Evolutionary conservation across 495 filamentous ascomycete species (phyloP).

Genomic region (Talaromyces proteolyticus): DNA sequence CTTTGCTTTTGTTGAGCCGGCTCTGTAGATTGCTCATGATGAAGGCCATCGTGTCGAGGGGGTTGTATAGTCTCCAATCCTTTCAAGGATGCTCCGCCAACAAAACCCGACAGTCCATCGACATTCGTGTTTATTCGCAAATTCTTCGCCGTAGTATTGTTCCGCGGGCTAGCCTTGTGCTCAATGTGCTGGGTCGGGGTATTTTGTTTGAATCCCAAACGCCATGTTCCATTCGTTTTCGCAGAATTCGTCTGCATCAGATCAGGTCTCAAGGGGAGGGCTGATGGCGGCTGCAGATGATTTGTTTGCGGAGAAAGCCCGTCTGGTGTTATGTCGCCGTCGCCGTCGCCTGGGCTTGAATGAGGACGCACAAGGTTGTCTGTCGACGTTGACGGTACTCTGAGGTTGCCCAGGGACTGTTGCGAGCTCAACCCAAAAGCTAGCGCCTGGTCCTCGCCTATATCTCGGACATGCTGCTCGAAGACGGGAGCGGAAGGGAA

Average conservation of each 20-base stretch:
- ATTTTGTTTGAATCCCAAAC: constrained; percentile 28
- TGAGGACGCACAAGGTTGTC: constrained; percentile 25
- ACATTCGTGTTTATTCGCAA: constrained; percentile 30
- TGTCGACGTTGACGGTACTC: constrained; percentile 18
- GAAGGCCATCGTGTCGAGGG: constrained; percentile 9
- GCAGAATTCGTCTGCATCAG: constrained; percentile 20
- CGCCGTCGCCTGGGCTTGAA: constrained; percentile 27
- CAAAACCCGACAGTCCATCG: constrained; percentile 13
- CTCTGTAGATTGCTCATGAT: constrained; percentile 26
- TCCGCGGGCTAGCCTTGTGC: background rate
- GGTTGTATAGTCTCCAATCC: constrained; percentile 12
- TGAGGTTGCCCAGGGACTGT: constrained; percentile 26
- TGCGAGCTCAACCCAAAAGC: constrained; percentile 8
- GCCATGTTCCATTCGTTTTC: constrained; percentile 32
- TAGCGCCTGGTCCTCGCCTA: constrained; percentile 1
- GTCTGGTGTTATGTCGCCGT: no score
- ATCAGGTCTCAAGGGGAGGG: constrained; percentile 16
- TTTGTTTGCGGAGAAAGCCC: no score
- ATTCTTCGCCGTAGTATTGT: constrained; percentile 10
- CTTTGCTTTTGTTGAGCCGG: constrained; percentile 33
- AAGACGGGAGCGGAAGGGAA: constrained; percentile 12
- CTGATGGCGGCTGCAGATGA: constrained; percentile 3
- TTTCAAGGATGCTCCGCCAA: constrained; percentile 15
- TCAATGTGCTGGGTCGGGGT: background rate
- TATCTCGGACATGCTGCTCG: constrained; percentile 11